Evolutionary conservation across 176 grass and related monocot genomes (phyloP), one percentile per base, ranked within the genome.

Genomic region (Carex littledalei): DNA sequence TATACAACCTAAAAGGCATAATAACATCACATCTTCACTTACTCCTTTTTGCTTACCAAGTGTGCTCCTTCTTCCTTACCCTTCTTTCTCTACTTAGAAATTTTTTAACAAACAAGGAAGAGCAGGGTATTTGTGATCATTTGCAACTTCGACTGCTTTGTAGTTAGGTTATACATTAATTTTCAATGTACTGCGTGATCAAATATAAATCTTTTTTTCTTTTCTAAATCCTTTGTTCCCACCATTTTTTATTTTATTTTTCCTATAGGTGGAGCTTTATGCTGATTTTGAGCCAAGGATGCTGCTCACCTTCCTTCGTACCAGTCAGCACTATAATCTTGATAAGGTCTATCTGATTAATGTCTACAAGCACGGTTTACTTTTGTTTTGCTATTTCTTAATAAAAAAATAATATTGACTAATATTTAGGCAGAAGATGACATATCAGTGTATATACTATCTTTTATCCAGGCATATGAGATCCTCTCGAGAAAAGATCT

Each of bases 311-410:
- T 99, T 99, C 85, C 96, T 99, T 63, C 93, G 93, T 66, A 94
- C 88, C 73, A 99, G 96, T 89, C 91, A 92, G 20, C 91, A 99
- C 87, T 99, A 95, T 84, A 92, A 86, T 81, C 91, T 99, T 78
- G 91, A 99, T 80, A 95, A 95, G 91, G 95, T 98, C 85, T 24
- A 57, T 57, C 52, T 34, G 74, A 78, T 57, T 78, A 78, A 6
- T 18, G 14, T 21, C 18, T 61, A 10, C 81, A 67, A 65, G 18
- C 79, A 76, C 32, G 26, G 24, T 78, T 56, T 32, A 16, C 22
- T 78, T 72, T 78, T 21, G 39, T 59, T 63, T 64, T 55, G 13
- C 37, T 77, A 35, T 71, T 68, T 21, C 47, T 43, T 31, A 77
- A 70, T 37, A 14, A 10, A 57, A 67, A 31, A 29, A 52, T 10